Evolutionary conservation across 1,139 yeast genomes (phyloP).

Genomic region (Candida mesenterica): DNA sequence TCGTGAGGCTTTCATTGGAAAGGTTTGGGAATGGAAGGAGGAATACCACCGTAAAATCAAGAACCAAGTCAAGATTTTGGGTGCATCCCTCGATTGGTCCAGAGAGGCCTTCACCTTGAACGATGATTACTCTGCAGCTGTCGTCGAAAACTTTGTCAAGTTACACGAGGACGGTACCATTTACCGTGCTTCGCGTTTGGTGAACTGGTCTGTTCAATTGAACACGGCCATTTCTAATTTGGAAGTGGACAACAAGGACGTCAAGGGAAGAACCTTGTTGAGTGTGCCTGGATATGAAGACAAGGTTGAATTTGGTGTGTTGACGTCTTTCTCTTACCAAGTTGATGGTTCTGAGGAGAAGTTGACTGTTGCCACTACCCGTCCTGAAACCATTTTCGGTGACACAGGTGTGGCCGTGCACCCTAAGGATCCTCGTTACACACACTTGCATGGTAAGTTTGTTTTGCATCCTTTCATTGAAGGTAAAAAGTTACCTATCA

Average conservation of each 20-base stretch:
- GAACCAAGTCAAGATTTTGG: slow-evolving; percentile 78
- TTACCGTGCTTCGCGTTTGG: slow-evolving; percentile 89
- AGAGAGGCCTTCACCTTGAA: slow-evolving; percentile 92
- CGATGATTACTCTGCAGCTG: slow-evolving; percentile 76
- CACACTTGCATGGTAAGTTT: slow-evolving; percentile 90
- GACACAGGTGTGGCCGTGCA: slow-evolving; percentile 98
- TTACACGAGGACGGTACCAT: slow-evolving; percentile 93
- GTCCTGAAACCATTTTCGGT: slow-evolving; percentile 98
- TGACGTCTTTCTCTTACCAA: slow-evolving; percentile 89
- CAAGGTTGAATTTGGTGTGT: slow-evolving; percentile 92
- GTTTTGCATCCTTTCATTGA: slow-evolving; percentile 89
- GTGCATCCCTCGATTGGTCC: slow-evolving; percentile 96
- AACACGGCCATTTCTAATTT: slow-evolving; percentile 94
- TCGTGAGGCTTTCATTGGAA: slow-evolving; percentile 81
- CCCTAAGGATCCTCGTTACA: slow-evolving; percentile 90
- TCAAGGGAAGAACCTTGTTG: slow-evolving; percentile 76
- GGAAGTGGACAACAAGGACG: slow-evolving; percentile 91
- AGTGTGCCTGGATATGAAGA: slow-evolving; percentile 88
- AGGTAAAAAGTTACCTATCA: slow-evolving; percentile 73
- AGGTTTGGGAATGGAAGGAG: slow-evolving; percentile 99
- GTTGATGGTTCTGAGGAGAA: slow-evolving; percentile 88
- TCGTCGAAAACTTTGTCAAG: slow-evolving; percentile 85
- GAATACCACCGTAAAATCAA: slow-evolving; percentile 86
- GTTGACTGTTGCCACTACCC: slow-evolving; percentile 91
- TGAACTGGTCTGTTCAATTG: slow-evolving; percentile 94